Base-by-base conservation (phyloP, 495 filamentous ascomycete species). In the Xylaria castorea region DNA sequence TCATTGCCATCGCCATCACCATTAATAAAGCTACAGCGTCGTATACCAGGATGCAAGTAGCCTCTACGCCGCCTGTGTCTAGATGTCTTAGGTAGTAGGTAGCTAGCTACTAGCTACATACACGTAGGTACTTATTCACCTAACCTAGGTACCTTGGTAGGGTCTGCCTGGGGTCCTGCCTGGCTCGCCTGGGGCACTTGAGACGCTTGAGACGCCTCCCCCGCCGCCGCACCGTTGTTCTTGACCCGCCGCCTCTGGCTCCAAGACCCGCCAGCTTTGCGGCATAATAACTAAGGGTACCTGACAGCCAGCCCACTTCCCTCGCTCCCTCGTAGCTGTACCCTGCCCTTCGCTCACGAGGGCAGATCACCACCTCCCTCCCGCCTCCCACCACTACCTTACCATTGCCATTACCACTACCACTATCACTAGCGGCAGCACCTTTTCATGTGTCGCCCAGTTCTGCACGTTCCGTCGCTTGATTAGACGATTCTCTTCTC, bases 211-310 rank as follows among this genome's bases (percentile, higher is more conserved):
- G n/a, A n/a, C n/a, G n/a, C n/a, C n/a, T n/a, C n/a, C 58, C 22
- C 58, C 58, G 32, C 58, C 58, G 58, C 58, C 58, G 58, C 58
- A 61, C 58, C 53, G 53, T 57, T 57, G 53, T 57, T 57, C 53
- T 18, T 25, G 27, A 57, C 53, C 53, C 27, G 53, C 53, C 27
- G 14, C 27, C 27, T 30, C 53, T 57, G 53, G 53, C 53, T 57
- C 57, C 30, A 58, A 58, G 30, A 2, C 55, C 55, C 55, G 55
- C 55, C 55, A 60, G 57, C 51, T 57, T 57, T 32, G 53, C 53
- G 27, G 53, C 34, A 53, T 67, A 67, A 67, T 51, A 67, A n/a
- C n/a, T n/a, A n/a, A 67, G 65, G 65, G 65, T 53, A 70, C 68
- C 68, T 70, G 50, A 70, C 68, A 62, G 68, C 40, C 68, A 70